phyloP scores from a whole-genome alignment of 176 grass and related monocot species.

The Aegilops umbellulata region DNA sequence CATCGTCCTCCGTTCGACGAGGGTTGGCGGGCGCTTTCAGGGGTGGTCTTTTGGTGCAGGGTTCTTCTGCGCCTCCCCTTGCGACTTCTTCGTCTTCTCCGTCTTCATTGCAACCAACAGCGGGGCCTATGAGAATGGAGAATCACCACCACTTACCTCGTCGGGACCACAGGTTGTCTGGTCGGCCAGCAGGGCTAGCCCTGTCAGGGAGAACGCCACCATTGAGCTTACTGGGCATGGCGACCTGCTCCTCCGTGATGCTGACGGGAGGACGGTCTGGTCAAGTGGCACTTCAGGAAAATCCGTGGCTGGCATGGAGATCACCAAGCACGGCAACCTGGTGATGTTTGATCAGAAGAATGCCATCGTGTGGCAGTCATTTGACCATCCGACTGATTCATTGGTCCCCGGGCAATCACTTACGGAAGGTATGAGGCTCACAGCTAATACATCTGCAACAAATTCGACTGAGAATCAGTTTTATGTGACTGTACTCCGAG shows the following conservation, averaged over 20 bases:
- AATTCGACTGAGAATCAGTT: constrained; percentile 22
- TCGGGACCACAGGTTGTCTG: constrained; percentile 20
- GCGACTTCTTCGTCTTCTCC: constrained; percentile 16
- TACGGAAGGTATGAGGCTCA: constrained; percentile 3
- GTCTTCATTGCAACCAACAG: constrained; percentile 14
- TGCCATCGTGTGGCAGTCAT: constrained; percentile 42
- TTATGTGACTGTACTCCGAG: neutral
- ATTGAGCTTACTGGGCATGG: constrained; percentile 13
- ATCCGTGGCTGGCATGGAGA: neutral
- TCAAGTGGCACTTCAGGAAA: neutral
- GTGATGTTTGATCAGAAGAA: constrained; percentile 34
- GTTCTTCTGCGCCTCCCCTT: constrained; percentile 32
- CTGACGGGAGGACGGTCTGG: constrained; percentile 19
- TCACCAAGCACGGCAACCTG: constrained; percentile 32
- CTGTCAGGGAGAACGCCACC: constrained; percentile 39
- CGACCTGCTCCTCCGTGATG: constrained; percentile 14
- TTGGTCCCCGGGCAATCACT: constrained; percentile 26
- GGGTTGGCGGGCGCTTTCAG: too few relatives aligned
- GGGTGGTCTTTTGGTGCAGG: constrained; percentile 14
- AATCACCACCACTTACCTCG: too few relatives aligned
- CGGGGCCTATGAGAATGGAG: neutral
- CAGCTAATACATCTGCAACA: neutral
- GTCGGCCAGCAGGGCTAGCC: constrained; percentile 16
- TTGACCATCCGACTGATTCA: constrained; percentile 36
- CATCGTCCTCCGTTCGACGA: neutral